A percentile compares a stretch with the other conserved stretches of the same genome.
Evolutionary conservation across 805 yeast species (phyloP).

Genomic region (Sugiyamaella lignohabitans): DNA sequence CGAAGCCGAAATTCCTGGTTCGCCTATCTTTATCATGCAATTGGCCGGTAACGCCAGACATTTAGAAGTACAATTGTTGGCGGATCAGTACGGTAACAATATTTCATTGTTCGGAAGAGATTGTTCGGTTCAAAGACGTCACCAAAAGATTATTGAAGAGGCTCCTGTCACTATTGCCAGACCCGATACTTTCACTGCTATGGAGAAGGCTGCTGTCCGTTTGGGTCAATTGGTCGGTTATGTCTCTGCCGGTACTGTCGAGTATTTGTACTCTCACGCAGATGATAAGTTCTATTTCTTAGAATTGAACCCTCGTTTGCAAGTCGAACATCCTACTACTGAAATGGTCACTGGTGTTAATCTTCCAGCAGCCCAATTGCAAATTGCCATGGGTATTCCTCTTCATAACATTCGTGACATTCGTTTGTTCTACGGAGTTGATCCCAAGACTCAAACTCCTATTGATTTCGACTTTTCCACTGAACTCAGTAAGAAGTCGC

Average conservation of each 20-base stretch:
- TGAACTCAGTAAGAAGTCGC: conserved; percentile 64
- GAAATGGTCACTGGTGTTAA: conserved; percentile 99
- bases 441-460: conserved; percentile 84
- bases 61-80: conserved; percentile 93
- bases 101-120: conserved; percentile 97
- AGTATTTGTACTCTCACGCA: conserved; percentile 87
- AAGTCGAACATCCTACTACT: conserved; percentile 99
- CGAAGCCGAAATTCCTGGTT: conserved; percentile 95
- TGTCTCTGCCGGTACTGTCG: conserved; percentile 99
- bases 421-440: conserved; percentile 88
- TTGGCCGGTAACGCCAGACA: conserved; percentile 97
- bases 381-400: conserved; percentile 99
- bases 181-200: conserved; percentile 71
- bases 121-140: conserved; percentile 99
- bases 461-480: conserved; percentile 85
- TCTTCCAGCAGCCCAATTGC: conserved; percentile 96
- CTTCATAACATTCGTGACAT: conserved; percentile 92
- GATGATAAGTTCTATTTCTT: conserved; percentile 94
- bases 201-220: conserved; percentile 98
- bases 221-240: conserved; percentile 95
- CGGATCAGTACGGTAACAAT: conserved; percentile 97
- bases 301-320: conserved; percentile 96
- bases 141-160: conserved; percentile 97
- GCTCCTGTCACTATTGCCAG: conserved; percentile 97
- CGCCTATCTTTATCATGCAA: conserved; percentile 97